phyloP scores from a whole-genome alignment of 106 monocot species.

The Phalaenopsis equestris region DNA sequence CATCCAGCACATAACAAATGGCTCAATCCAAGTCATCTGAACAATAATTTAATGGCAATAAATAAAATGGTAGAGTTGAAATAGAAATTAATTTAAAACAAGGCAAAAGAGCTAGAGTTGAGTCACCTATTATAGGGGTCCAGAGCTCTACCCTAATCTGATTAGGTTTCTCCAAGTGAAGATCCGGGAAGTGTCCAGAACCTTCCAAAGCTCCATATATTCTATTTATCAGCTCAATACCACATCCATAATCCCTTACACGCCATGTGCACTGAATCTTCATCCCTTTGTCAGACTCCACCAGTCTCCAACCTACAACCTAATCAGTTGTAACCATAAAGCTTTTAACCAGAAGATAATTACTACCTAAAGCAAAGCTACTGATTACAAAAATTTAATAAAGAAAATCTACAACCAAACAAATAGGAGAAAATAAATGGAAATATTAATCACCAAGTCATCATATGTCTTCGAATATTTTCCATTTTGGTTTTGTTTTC shows the following conservation, averaged over 20 bases:
- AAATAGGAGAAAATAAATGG: no score
- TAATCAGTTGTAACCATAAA: conserved; percentile 16
- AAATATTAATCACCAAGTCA: no score
- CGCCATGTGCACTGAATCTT: conserved; percentile 73
- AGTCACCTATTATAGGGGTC: conserved; percentile 58
- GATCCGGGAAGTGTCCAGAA: conserved; percentile 52
- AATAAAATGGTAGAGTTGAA: no score
- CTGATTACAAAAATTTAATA: not conserved
- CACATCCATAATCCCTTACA: conserved; percentile 57
- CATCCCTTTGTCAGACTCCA: conserved; percentile 23
- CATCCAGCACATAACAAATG: no score
- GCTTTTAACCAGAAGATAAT: not conserved
- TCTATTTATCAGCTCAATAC: conserved; percentile 62
- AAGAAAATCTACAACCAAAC: no score
- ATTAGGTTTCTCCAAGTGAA: conserved; percentile 64
- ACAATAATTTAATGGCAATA: not conserved
- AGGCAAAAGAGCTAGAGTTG: not conserved
- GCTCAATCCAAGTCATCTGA: no score
- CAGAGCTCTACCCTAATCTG: conserved; percentile 68
- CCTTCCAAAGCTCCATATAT: conserved; percentile 36
- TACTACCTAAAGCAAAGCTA: not conserved
- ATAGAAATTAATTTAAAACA: not conserved
- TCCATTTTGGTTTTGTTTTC: no score
- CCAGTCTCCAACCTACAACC: conserved; percentile 86
- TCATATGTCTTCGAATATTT: no score